Percentiles rank a stretch among this genome's conserved stretches.
These are phyloP conservation scores for Tetrapisispora nanseiensis DNA, from an alignment of 805 yeast genomes.

Conservation along the genomic window DNA sequence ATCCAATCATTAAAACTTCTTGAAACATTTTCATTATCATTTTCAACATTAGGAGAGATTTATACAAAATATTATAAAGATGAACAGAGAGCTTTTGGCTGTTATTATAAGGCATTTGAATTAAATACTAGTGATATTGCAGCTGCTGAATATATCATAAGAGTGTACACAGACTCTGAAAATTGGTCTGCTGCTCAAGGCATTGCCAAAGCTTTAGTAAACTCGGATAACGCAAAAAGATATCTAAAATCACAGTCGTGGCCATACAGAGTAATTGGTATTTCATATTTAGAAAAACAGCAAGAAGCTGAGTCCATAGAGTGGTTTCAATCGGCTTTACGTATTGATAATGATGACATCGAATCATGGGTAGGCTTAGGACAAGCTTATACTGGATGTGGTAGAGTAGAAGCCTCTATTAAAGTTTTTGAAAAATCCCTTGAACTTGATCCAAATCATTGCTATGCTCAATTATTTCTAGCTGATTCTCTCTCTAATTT, in stretches of 20 bases:
- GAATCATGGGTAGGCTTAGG: constrained; percentile 95
- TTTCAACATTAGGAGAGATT: constrained; percentile 70
- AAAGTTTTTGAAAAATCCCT: constrained; percentile 69
- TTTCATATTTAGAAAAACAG: constrained; percentile 59
- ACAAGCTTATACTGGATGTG: constrained; percentile 82
- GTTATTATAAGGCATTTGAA: constrained; percentile 85
- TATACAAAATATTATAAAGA: constrained; percentile 54
- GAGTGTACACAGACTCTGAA: constrained; percentile 50
- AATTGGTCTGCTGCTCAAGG: constrained; percentile 85
- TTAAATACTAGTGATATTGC: constrained; percentile 63
- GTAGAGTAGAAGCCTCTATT: constrained; percentile 75
- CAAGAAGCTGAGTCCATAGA: constrained; percentile 74
- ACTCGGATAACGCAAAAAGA: constrained; percentile 51
- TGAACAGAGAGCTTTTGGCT: constrained; percentile 61
- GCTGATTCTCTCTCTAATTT: constrained; percentile 56
- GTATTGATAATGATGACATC: constrained; percentile 55
- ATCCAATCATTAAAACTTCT: constrained; percentile 54
- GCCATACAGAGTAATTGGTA: constrained; percentile 87
- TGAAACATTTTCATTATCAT: constrained; percentile 66
- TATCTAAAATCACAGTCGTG: constrained; percentile 45
- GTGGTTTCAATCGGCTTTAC: constrained; percentile 77
- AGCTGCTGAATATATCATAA: constrained; percentile 67
- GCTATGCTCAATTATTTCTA: constrained; percentile 57
- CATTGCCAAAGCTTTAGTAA: constrained; percentile 55
- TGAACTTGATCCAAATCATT: constrained; percentile 41